A percentile compares a stretch with the other conserved stretches of the same genome.
These are phyloP conservation scores for Diaporthe capsici DNA, from an alignment of 2,329 filamentous ascomycete species.

Conservation along the genomic window DNA sequence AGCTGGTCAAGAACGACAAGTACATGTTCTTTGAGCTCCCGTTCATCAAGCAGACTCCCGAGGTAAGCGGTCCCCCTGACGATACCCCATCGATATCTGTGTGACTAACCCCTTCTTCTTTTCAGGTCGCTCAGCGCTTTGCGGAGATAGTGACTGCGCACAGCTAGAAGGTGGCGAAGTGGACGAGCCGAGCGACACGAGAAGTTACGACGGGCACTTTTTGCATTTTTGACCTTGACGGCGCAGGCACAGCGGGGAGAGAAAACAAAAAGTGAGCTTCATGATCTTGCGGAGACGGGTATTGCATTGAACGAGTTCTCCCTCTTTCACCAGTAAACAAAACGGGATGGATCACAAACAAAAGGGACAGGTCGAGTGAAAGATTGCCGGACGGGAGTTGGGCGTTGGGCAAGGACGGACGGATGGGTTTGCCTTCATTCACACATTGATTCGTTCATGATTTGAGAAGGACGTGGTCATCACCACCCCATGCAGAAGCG, in stretches of 20 bases:
- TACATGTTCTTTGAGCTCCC: constrained; percentile 94
- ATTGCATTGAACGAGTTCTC: constrained; percentile 8
- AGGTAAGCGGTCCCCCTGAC: constrained; percentile 68
- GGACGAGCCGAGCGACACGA: not conserved
- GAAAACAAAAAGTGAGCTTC: not conserved
- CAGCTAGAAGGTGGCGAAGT: constrained; percentile 15
- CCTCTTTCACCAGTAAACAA: not conserved
- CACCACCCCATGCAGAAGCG: not conserved
- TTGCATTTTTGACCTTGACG: not conserved
- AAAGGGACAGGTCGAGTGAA: not conserved
- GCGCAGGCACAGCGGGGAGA: constrained; percentile 3
- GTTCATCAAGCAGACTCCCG: constrained; percentile 90
- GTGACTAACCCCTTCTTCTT: not conserved
- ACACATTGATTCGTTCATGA: constrained; percentile 9
- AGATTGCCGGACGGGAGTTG: not conserved
- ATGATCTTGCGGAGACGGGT: not conserved
- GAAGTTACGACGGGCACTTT: not conserved
- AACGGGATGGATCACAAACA: not conserved
- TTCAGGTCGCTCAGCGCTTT: constrained; percentile 31
- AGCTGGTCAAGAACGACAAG: constrained; percentile 91
- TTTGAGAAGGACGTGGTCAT: not conserved
- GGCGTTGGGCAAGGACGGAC: not conserved
- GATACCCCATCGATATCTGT: no score
- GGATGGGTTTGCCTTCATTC: constrained; percentile 15
- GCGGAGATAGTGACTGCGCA: constrained; percentile 33